Conservation (phyloP, 148 eudicot species). For the Salicornia ramosissima region DNA sequence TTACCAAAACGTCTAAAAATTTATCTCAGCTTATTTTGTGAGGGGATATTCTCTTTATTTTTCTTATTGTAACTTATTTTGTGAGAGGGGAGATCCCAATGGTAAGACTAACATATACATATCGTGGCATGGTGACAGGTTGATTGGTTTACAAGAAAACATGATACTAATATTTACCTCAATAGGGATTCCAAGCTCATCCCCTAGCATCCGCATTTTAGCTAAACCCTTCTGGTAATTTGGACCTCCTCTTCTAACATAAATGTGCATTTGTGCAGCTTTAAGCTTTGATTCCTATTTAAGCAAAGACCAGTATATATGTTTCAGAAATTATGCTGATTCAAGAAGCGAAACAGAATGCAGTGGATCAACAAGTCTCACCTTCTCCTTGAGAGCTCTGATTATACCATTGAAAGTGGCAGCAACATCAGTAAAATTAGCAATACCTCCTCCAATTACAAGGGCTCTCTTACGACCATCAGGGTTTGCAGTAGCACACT, state of each 20-base stretch:
- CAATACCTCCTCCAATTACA: conserved; percentile 85
- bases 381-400: conserved; percentile 71
- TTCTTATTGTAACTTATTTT: too few species aligned
- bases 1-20: too few species aligned
- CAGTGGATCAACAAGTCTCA: neutral
- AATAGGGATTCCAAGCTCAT: conserved; percentile 61
- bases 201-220: conserved; percentile 73
- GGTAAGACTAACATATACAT: too few species aligned
- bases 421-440: conserved; percentile 94
- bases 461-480: conserved; percentile 86
- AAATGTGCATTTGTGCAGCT: conserved; percentile 74
- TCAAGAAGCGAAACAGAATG: neutral
- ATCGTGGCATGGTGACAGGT: too few species aligned
- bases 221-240: conserved; percentile 77
- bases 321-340: neutral
- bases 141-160: too few species aligned
- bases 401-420: conserved; percentile 89
- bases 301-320: neutral
- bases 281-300: conserved; percentile 64
- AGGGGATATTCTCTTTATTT: too few species aligned
- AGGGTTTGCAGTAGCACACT: conserved; percentile 92
- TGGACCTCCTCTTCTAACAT: conserved; percentile 85
- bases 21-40: too few species aligned
- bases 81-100: too few species aligned
- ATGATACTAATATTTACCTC: conserved; percentile 36